Percentiles rank a stretch among this genome's conserved stretches.
Evolutionary conservation across 164 flowering plant genomes (phyloP).

Genomic region (Houttuynia cordata): DNA sequence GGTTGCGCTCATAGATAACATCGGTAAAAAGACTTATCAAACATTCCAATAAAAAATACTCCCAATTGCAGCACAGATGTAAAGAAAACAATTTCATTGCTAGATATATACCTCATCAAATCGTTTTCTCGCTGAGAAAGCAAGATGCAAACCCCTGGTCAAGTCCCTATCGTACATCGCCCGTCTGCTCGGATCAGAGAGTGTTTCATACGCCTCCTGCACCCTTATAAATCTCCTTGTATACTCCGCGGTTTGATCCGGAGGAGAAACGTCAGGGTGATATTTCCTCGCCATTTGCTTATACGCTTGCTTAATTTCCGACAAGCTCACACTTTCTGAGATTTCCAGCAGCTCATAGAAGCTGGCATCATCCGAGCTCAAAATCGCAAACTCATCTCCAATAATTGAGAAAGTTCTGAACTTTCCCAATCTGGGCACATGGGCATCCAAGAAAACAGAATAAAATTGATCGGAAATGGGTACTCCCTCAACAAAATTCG

Average conservation of each 20-base stretch:
- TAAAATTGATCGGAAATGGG: neutral
- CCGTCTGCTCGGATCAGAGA: slow-evolving; percentile 64
- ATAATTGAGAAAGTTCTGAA: neutral
- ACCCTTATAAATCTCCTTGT: slow-evolving; percentile 68
- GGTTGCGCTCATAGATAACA: neutral
- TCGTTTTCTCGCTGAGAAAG: slow-evolving; percentile 50
- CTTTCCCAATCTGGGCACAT: neutral
- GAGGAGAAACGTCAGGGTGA: slow-evolving; percentile 93
- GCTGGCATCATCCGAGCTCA: slow-evolving; percentile 10
- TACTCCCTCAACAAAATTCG: neutral
- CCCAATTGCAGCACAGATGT: neutral
- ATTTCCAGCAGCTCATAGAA: slow-evolving; percentile 79
- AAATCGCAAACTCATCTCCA: neutral
- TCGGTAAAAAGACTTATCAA: neutral
- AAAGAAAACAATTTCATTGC: neutral
- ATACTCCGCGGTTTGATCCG: slow-evolving; percentile 58
- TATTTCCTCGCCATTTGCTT: slow-evolving; percentile 74
- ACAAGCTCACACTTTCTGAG: slow-evolving; percentile 32
- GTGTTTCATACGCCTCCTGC: slow-evolving; percentile 89
- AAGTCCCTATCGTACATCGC: slow-evolving; percentile 65
- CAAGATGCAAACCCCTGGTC: slow-evolving; percentile 51
- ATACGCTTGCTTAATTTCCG: slow-evolving; percentile 81
- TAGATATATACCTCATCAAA: slow-evolving; percentile 34
- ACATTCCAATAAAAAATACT: neutral
- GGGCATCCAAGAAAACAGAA: neutral